Conservation (phyloP, 768 basidiomycete genomes). For the Scleroderma citrinum region DNA sequence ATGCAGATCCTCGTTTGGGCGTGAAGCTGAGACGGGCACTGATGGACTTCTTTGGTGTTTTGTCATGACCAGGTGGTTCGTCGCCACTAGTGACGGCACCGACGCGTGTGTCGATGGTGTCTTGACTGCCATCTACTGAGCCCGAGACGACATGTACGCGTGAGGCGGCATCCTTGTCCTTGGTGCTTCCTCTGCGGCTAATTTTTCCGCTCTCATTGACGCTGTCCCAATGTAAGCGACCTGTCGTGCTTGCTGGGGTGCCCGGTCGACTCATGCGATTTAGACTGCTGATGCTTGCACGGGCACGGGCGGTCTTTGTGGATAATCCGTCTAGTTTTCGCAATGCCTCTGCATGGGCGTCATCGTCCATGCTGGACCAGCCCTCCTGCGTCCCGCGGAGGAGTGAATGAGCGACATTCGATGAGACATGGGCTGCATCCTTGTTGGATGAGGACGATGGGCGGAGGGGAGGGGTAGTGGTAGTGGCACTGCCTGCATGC, state of each 20-base stretch:
- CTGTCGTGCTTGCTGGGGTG: slow-evolving; percentile 61
- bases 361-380: slow-evolving; percentile 83
- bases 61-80: slow-evolving; percentile 50
- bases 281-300: slow-evolving; percentile 71
- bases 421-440: slow-evolving; percentile 37
- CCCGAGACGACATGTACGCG: slow-evolving; percentile 30
- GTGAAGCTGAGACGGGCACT: slow-evolving; percentile 68
- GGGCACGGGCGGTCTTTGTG: slow-evolving; percentile 67
- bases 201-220: slow-evolving; percentile 35
- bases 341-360: slow-evolving; percentile 84
- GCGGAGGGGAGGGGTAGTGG: slow-evolving; percentile 31
- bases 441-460: slow-evolving; percentile 36
- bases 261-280: slow-evolving; percentile 69
- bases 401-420: slow-evolving; percentile 78
- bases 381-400: slow-evolving; percentile 86
- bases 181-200: slow-evolving; percentile 33
- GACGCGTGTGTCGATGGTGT: slow-evolving; percentile 37
- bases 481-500: slow-evolving; percentile 41
- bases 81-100: slow-evolving; percentile 50
- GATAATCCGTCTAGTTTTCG: slow-evolving; percentile 88
- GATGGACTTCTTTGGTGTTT: slow-evolving; percentile 61
- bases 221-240: slow-evolving; percentile 69
- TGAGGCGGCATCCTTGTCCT: slow-evolving; percentile 19
- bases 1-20: slow-evolving; percentile 85
- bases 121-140: slow-evolving; percentile 29